phyloP scores from a whole-genome alignment of 75 land plant genomes.

The Gnetum montanum region DNA sequence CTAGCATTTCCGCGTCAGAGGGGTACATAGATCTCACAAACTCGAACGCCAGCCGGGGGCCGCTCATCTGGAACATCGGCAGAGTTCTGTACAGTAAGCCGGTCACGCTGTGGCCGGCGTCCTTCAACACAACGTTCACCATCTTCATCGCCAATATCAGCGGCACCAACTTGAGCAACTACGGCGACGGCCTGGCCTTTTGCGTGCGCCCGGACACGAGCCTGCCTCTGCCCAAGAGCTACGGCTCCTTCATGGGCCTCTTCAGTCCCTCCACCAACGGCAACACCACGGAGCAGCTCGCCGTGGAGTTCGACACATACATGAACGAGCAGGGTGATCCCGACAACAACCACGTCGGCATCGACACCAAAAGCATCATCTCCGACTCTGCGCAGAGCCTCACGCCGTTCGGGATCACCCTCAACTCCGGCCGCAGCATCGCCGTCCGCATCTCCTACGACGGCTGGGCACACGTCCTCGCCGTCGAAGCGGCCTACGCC shows the following conservation, averaged over 20 bases:
- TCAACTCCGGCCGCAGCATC: neutral
- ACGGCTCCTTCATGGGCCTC: neutral
- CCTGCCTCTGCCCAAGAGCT: neutral
- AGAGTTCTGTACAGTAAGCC: neutral
- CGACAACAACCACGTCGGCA: conserved; percentile 18
- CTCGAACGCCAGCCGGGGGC: neutral
- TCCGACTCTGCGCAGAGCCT: neutral
- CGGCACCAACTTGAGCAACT: neutral
- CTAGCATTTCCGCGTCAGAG: neutral
- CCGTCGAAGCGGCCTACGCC: neutral
- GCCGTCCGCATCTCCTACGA: neutral
- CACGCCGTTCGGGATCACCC: neutral
- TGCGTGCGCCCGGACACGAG: neutral
- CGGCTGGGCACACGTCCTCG: neutral
- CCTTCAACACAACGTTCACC: neutral
- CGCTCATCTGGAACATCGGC: neutral
- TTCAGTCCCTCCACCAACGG: neutral
- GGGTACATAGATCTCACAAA: neutral
- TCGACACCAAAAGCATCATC: conserved; percentile 8
- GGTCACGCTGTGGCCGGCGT: neutral
- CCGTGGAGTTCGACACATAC: neutral
- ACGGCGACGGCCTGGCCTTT: neutral
- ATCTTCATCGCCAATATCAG: neutral
- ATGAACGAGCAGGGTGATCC: neutral
- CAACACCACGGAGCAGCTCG: neutral